phyloP scores from a whole-genome alignment of 2,329 filamentous ascomycete genomes.

The Akanthomyces muscarius region DNA sequence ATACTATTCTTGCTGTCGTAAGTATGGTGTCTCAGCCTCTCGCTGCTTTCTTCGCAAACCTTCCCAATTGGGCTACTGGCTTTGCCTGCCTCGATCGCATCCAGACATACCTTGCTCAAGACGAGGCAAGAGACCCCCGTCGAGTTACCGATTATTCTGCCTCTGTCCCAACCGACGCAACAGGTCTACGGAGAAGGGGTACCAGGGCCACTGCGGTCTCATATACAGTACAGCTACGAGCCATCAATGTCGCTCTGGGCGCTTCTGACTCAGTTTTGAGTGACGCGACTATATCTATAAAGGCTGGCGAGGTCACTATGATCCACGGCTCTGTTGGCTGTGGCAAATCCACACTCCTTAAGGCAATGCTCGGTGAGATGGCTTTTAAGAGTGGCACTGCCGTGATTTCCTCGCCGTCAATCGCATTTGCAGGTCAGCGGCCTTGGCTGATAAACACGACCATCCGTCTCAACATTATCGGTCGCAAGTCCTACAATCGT shows the following conservation, averaged over 20 bases:
- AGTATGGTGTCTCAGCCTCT: neutral
- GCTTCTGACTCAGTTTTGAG: neutral
- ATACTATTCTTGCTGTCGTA: slow-evolving; percentile 7
- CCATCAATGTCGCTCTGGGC: neutral
- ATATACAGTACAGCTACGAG: neutral
- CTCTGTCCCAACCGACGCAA: neutral
- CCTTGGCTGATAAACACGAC: slow-evolving; percentile 42
- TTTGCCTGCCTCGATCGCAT: slow-evolving; percentile 9
- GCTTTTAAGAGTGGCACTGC: neutral
- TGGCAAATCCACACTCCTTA: slow-evolving; percentile 11
- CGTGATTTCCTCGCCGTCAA: neutral
- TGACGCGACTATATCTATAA: neutral
- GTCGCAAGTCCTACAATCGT: slow-evolving; percentile 12
- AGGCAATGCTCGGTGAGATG: slow-evolving; percentile 4
- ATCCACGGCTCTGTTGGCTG: slow-evolving; percentile 7
- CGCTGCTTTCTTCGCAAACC: neutral
- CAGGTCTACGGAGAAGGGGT: no score
- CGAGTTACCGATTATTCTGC: neutral
- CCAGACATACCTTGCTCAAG: neutral
- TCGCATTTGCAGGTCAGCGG: slow-evolving; percentile 24
- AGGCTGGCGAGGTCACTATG: neutral
- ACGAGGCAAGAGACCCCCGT: slow-evolving; percentile 1
- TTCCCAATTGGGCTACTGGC: neutral
- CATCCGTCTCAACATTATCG: slow-evolving; percentile 38
- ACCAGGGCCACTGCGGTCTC: neutral